A percentile compares a stretch with the other conserved stretches of the same genome.
These are phyloP conservation scores for Serendipita sp. DNA, from an alignment of 768 basidiomycete species.

Conservation along the genomic window DNA sequence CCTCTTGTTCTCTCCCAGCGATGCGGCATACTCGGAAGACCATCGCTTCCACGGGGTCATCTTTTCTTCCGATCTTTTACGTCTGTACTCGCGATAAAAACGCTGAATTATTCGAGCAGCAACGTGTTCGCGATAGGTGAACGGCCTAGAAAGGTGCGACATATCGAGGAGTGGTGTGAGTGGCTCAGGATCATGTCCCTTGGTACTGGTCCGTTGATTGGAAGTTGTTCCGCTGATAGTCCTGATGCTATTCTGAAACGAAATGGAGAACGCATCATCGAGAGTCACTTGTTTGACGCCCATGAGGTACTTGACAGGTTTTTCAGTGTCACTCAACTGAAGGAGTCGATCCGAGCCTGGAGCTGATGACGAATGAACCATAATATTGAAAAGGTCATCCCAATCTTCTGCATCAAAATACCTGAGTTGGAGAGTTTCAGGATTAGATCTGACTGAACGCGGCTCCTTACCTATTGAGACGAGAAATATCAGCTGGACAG, in stretches of 20 bases:
- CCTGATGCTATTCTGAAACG: no score
- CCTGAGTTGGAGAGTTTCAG: neutral
- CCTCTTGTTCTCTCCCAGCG: neutral
- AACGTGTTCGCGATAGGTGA: no score
- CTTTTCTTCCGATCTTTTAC: neutral
- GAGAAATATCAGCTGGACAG: neutral
- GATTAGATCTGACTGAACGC: neutral
- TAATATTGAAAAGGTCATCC: neutral
- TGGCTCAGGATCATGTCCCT: no score
- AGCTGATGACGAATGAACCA: neutral
- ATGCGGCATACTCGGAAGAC: neutral
- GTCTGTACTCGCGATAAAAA: no score
- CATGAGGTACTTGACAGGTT: no score
- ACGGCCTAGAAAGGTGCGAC: no score
- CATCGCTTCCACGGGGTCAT: neutral
- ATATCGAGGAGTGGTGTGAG: no score
- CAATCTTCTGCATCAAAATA: neutral
- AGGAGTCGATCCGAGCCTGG: neutral
- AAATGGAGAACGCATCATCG: no score
- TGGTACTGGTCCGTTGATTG: no score
- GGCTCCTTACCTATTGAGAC: neutral
- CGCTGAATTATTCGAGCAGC: no score
- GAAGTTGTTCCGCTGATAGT: no score
- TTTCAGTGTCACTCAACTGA: neutral
- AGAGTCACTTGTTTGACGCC: no score